phyloP scores from a whole-genome alignment of 805 yeast species.

The Monosporozyma unispora region DNA sequence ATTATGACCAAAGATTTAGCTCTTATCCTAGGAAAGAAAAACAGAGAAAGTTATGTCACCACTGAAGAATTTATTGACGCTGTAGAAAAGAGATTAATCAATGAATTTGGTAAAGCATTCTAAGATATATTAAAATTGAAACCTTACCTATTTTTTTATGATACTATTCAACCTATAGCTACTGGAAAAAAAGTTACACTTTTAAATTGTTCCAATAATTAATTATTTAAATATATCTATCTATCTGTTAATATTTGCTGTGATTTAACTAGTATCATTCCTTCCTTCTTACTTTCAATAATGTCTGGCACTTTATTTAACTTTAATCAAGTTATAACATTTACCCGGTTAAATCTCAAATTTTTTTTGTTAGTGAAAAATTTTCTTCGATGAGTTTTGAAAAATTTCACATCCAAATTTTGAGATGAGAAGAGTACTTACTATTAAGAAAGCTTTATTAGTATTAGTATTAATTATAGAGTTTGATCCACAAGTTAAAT shows the following conservation, averaged over 20 bases:
- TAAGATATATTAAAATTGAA: neutral
- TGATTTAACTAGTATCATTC: neutral
- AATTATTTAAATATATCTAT: neutral
- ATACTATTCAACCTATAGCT: no score
- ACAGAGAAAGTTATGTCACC: constrained; percentile 72
- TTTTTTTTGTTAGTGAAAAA: neutral
- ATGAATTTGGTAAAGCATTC: constrained; percentile 6
- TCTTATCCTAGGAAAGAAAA: constrained; percentile 77
- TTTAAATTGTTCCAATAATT: no score
- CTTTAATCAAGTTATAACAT: neutral
- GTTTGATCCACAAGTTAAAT: neutral
- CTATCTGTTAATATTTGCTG: neutral
- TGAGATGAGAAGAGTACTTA: neutral
- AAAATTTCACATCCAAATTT: neutral
- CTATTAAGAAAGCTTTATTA: neutral
- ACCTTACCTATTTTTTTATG: no score
- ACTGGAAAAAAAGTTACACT: no score
- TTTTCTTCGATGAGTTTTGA: constrained; percentile 5
- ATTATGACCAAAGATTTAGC: constrained; percentile 97
- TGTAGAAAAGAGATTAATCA: constrained; percentile 57
- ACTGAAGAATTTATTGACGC: constrained; percentile 86
- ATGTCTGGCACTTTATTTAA: neutral
- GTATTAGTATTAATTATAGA: no score
- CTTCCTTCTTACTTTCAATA: no score
- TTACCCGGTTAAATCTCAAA: neutral